A percentile compares a stretch with the other conserved stretches of the same genome.
Evolutionary conservation across 139 green algal genomes (phyloP).

Genomic region (Edaphochlamys debaryana): DNA sequence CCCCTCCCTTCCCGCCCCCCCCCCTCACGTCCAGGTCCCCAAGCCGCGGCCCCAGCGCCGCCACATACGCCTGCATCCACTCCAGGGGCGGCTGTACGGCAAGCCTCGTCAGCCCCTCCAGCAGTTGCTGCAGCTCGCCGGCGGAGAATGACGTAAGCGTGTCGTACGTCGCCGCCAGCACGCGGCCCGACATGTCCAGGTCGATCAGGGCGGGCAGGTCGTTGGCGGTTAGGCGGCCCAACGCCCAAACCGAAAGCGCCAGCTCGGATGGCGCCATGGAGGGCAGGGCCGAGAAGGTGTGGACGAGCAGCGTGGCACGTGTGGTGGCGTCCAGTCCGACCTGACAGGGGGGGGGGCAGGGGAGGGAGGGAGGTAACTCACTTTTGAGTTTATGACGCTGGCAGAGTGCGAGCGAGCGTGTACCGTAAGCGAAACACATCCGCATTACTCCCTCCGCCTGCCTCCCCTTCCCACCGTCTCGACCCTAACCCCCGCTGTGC

Average conservation of each 20-base stretch:
- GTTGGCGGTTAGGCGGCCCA: constrained; percentile 9
- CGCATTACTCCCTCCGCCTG: no score
- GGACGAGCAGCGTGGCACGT: constrained; percentile 15
- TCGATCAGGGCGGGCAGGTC: constrained; percentile 17
- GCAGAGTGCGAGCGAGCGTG: no score
- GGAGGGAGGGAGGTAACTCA: no score
- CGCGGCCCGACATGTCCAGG: background rate
- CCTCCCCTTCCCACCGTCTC: no score
- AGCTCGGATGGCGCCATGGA: constrained; percentile 21
- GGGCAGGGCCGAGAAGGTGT: constrained; percentile 15
- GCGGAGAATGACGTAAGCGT: no score
- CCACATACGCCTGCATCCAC: constrained; percentile 34
- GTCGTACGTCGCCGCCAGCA: background rate
- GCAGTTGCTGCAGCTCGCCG: constrained; percentile 24
- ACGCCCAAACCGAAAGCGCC: constrained; percentile 1
- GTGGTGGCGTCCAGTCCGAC: constrained; percentile 23
- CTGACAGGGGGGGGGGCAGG: background rate
- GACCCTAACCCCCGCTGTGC: no score
- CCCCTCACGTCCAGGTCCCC: constrained; percentile 1
- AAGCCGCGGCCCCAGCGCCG: constrained; percentile 13
- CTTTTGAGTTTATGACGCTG: no score
- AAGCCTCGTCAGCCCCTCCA: constrained; percentile 29
- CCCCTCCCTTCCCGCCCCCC: no score
- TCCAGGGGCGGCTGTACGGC: constrained; percentile 28
- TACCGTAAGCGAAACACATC: no score